These are phyloP conservation scores for Tagetes erecta DNA, from an alignment of 129 eudicot species.

Conservation along the genomic window DNA sequence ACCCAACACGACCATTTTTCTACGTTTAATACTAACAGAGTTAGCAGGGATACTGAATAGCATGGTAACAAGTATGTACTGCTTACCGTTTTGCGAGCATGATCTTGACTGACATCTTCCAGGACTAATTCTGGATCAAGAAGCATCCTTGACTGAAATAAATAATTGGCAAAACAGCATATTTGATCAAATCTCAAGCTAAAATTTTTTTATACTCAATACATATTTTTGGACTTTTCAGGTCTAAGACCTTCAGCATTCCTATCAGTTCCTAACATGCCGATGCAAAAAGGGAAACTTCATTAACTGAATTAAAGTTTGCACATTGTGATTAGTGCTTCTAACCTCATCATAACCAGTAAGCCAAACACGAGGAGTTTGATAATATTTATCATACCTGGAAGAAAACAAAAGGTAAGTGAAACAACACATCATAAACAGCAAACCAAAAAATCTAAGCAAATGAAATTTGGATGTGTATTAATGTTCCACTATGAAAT, in stretches of 20 bases:
- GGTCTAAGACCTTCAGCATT: slow-evolving; percentile 11
- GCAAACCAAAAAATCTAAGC: background rate
- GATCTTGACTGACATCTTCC: slow-evolving; percentile 98
- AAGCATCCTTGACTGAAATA: slow-evolving; percentile 92
- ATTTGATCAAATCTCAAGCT: background rate
- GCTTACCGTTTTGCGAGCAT: slow-evolving; percentile 95
- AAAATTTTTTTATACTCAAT: background rate
- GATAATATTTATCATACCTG: slow-evolving; percentile 99
- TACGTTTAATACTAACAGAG: background rate
- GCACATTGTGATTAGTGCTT: slow-evolving; percentile 20
- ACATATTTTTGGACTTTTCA: slow-evolving; percentile 1
- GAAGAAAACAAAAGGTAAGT: slow-evolving; percentile 5
- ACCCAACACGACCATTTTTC: background rate
- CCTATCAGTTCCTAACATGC: slow-evolving; percentile 18
- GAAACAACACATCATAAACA: slow-evolving; percentile 20
- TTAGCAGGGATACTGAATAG: slow-evolving; percentile 3
- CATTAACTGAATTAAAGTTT: slow-evolving; percentile 8
- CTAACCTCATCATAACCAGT: slow-evolving; percentile 99
- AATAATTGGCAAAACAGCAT: slow-evolving; percentile 9
- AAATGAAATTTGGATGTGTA: background rate
- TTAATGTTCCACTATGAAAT: background rate
- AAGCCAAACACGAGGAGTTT: slow-evolving; percentile 99
- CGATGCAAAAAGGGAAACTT: slow-evolving; percentile 3
- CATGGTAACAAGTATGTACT: slow-evolving; percentile 6
- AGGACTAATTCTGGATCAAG: slow-evolving; percentile 86